phyloP scores from a whole-genome alignment of 352 stramenopile genomes.

The Plasmopara viticola region DNA sequence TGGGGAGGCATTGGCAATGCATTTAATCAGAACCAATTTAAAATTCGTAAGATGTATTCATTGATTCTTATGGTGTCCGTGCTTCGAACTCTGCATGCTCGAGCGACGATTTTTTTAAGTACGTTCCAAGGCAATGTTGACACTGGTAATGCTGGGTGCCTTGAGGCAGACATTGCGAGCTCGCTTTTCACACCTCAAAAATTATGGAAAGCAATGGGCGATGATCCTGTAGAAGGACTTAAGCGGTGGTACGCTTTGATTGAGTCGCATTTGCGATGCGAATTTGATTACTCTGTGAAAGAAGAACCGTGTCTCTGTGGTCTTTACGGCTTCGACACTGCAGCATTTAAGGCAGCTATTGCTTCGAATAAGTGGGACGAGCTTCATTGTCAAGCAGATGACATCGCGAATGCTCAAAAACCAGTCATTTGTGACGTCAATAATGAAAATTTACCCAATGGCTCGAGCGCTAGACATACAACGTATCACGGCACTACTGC shows the following conservation, averaged over 20 bases:
- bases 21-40: constrained; percentile 33
- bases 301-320: constrained; percentile 64
- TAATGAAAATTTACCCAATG: neutral
- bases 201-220: constrained; percentile 58
- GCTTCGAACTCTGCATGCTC: constrained; percentile 63
- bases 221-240: constrained; percentile 62
- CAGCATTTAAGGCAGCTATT: constrained; percentile 31
- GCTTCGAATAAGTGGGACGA: constrained; percentile 12
- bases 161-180: constrained; percentile 59
- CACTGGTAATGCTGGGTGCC: constrained; percentile 15
- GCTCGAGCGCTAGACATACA: neutral
- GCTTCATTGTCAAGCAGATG: constrained; percentile 3
- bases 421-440: neutral
- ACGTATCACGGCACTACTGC: neutral
- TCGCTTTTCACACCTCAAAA: constrained; percentile 75
- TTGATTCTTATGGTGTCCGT: constrained; percentile 79
- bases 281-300: constrained; percentile 77
- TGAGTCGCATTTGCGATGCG: constrained; percentile 70
- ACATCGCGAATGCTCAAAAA: neutral
- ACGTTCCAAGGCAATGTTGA: constrained; percentile 23
- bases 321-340: constrained; percentile 60
- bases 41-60: constrained; percentile 79
- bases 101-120: constrained; percentile 51
- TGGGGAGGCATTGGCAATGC: constrained; percentile 29
- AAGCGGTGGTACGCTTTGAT: constrained; percentile 78